A percentile compares a stretch with the other conserved stretches of the same genome.
phyloP scores from a whole-genome alignment of 2,329 filamentous ascomycete genomes.

The Teratosphaeria zuluensis region DNA sequence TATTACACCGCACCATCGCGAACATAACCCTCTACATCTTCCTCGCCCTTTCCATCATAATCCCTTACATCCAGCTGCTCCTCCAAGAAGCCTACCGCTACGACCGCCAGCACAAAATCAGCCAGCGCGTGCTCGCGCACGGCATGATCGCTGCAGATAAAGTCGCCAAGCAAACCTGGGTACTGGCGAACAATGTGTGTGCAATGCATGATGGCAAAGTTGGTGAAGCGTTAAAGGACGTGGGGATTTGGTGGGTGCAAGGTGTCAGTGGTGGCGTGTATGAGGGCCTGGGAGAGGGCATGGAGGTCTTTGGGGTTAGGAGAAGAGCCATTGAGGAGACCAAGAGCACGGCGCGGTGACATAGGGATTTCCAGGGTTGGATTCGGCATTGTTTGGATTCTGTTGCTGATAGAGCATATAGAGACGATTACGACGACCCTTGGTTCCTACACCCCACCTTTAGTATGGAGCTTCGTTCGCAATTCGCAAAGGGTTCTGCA shows the following conservation, averaged over 20 bases:
- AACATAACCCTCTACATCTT: slow-evolving; percentile 30
- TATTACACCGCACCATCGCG: slow-evolving; percentile 15
- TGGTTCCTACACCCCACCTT: too few species aligned
- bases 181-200: slow-evolving; percentile 46
- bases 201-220: slow-evolving; percentile 56
- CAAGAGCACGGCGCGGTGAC: too few species aligned
- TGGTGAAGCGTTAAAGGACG: slow-evolving; percentile 48
- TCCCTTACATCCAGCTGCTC: slow-evolving; percentile 51
- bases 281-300: slow-evolving; percentile 50
- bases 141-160: slow-evolving; percentile 45
- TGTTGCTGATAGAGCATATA: too few species aligned
- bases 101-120: slow-evolving; percentile 58
- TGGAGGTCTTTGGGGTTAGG: slow-evolving; percentile 35
- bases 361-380: too few species aligned
- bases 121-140: slow-evolving; percentile 45
- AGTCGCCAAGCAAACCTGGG: slow-evolving; percentile 43
- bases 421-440: too few species aligned
- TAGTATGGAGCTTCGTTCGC: neutral
- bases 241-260: slow-evolving; percentile 52
- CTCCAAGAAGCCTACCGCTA: slow-evolving; percentile 48
- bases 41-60: slow-evolving; percentile 48
- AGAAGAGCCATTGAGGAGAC: neutral
- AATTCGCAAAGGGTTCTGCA: neutral
- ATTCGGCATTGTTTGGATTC: too few species aligned
- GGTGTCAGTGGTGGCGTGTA: slow-evolving; percentile 57